Conservation (phyloP, 257 asterid genomes). For the Coffea eugenioides region DNA sequence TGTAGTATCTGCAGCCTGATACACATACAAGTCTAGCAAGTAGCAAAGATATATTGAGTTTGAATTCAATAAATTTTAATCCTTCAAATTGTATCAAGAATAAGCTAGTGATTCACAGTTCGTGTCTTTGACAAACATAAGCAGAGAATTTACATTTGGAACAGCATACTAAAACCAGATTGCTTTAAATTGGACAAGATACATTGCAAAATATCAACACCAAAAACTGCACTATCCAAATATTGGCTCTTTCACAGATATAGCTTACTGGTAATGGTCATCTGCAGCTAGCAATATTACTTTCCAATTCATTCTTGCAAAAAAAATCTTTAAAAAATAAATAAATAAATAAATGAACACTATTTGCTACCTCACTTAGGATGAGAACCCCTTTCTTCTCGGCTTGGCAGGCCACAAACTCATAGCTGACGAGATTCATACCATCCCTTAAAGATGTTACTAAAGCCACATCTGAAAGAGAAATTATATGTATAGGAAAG, state of each 20-base stretch:
- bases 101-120: no score
- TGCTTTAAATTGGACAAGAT: no score
- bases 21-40: not conserved
- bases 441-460: conserved; percentile 95
- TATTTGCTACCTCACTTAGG: conserved; percentile 76
- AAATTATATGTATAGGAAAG: not conserved
- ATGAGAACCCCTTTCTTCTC: conserved; percentile 89
- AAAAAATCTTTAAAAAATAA: not conserved
- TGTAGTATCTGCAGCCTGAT: not conserved
- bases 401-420: conserved; percentile 93
- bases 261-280: no score
- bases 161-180: no score
- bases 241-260: no score
- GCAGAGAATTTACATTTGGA: no score
- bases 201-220: no score
- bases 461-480: conserved; percentile 66
- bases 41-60: not conserved
- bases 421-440: conserved; percentile 96
- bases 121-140: no score
- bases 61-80: no score
- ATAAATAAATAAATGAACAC: not conserved
- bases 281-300: no score
- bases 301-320: not conserved
- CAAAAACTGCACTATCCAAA: no score
- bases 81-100: no score